These are phyloP conservation scores for Claviceps spartinae DNA, from an alignment of 2,329 filamentous ascomycete genomes.

Conservation along the genomic window DNA sequence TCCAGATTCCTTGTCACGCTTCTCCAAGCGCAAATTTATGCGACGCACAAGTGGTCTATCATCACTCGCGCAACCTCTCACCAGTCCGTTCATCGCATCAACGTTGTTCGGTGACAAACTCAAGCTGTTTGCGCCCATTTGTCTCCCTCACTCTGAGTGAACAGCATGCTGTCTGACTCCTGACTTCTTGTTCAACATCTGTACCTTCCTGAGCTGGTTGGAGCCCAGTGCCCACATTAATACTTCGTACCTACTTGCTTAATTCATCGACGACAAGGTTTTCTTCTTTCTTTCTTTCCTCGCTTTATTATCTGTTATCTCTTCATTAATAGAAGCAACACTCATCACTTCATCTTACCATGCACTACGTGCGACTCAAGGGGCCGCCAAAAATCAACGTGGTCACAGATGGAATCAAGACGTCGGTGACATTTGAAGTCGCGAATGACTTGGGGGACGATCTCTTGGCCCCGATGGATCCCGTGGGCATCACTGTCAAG, in stretches of 20 bases:
- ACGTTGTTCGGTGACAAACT: not conserved
- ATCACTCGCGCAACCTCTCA: too few relatives aligned
- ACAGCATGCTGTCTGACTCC: not conserved
- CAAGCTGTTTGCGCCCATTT: not conserved
- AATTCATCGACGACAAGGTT: not conserved
- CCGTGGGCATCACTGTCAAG: slow-evolving; percentile 29
- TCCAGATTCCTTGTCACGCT: not conserved
- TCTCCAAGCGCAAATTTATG: not conserved
- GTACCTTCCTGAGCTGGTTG: not conserved
- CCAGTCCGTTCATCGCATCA: not conserved
- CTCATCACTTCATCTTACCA: slow-evolving; percentile 14
- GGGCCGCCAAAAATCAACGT: slow-evolving; percentile 28
- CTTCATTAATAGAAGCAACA: not conserved
- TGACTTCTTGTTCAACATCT: not conserved
- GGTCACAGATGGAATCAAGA: slow-evolving; percentile 12
- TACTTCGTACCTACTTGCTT: not conserved
- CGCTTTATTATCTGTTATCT: not conserved
- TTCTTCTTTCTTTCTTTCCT: not conserved
- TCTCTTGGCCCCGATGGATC: slow-evolving; percentile 31
- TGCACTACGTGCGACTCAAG: slow-evolving; percentile 46
- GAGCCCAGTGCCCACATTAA: not conserved
- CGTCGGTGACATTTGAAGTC: slow-evolving; percentile 37
- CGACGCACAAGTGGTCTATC: too few relatives aligned
- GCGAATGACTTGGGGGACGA: slow-evolving; percentile 45
- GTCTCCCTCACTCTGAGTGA: not conserved